These are phyloP conservation scores for Phaffomyces opuntiae DNA, from an alignment of 805 yeast genomes.

Conservation along the genomic window DNA sequence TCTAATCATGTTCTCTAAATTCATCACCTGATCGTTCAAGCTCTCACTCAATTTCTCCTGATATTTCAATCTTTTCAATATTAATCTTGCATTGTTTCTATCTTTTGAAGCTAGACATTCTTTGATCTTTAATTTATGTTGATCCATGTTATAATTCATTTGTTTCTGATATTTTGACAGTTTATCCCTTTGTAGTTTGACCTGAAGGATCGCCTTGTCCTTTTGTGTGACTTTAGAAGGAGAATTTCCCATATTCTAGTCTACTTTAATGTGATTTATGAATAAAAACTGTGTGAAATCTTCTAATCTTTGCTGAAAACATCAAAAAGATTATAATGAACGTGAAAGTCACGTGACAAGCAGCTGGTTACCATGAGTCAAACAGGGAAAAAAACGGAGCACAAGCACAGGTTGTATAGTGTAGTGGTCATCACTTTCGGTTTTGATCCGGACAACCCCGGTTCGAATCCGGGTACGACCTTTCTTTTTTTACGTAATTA, in stretches of 20 bases:
- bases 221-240: conserved; percentile 60
- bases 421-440: conserved; percentile 58
- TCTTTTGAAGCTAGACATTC: conserved; percentile 21
- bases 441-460: conserved; percentile 66
- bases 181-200: conserved; percentile 84
- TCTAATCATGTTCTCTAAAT: conserved; percentile 69
- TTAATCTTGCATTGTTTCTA: conserved; percentile 52
- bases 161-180: conserved; percentile 58
- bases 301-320: too few relatives aligned
- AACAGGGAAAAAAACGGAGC: neutral
- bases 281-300: too few relatives aligned
- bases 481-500: conserved; percentile 22
- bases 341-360: neutral
- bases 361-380: too few relatives aligned
- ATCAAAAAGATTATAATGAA: neutral
- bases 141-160: conserved; percentile 46
- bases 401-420: conserved; percentile 38
- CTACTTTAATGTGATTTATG: too few relatives aligned
- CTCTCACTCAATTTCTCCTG: conserved; percentile 67
- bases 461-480: conserved; percentile 87
- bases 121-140: conserved; percentile 42
- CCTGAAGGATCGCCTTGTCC: conserved; percentile 79
- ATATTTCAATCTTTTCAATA: conserved; percentile 71
- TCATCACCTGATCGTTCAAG: conserved; percentile 71
- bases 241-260: conserved; percentile 18